Base-by-base conservation (phyloP, 352 stramenopile genomes). In the Peronosclerospora sorghi region DNA sequence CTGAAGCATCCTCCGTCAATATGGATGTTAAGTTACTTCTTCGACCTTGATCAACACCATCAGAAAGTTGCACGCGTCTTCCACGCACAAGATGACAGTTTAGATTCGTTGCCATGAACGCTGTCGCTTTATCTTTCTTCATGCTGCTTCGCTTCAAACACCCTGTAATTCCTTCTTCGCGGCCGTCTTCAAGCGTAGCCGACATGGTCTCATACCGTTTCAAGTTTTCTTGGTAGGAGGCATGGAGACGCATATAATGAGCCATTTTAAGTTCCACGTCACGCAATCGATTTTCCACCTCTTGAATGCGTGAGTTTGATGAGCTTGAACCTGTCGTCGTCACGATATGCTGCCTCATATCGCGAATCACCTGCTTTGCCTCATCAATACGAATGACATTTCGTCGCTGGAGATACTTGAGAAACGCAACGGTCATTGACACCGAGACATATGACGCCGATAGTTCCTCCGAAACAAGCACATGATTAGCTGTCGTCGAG, bases 61-160 rank as follows among this genome's bases (percentile, higher is more conserved):
- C 68, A n/a, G 69, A 70, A 8, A 86, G 57, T 12, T 66, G 36
- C 20, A 86, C 56, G 9, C 68, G 70, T 39, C 64, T 65, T 19
- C 72, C 80, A 20, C 80, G 80, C 17, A 88, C 66, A 32, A 90
- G 43, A 42, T 93, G 80, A 17, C 71, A 87, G 43, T 89, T 88
- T 1, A 93, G 41, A 57, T 93, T 93, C 8, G 75, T 89, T 1
- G 77, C 66, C 80, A 93, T 93, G 44, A 93, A 93, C 35, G 83
- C 69, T 1, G 73, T 78, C 5, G 65, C 62, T 54, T 87, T 71
- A 48, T 93, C 80, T 37, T 93, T 93, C 49, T 90, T 93, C 61
- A 83, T 76, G 23, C 76, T 86, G 45, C 77, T 90, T 21, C 80
- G 80, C 47, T 90, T 90, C 18, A 93, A 45, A 30, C 69, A 86